Evolutionary conservation across 352 stramenopile species (phyloP), one percentile per base, ranked within the genome.

Genomic region (Phytopythium montanum): DNA sequence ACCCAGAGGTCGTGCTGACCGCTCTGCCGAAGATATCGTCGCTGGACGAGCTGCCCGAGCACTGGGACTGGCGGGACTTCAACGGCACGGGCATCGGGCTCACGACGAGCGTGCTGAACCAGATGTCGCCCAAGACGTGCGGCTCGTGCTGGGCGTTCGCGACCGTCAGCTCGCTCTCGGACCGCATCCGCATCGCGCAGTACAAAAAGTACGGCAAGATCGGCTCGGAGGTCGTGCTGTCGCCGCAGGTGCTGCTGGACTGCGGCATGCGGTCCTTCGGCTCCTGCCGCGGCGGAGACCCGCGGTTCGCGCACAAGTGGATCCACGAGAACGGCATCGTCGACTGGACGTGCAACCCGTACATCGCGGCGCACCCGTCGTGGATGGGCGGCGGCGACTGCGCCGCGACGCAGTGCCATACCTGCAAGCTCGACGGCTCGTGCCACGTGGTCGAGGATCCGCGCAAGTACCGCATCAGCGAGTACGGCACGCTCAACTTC

Each of bases 301-400:
- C 82, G 16, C 75, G 82, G n/a, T 86, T 86, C 42, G 82, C 82
- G 21, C 82, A 92, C 69, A 86, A 92, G 62, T 92, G 83, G 83
- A 92, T 92, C 59, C 76, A 88, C 41, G 79, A 90, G 62, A 88
- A 92, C 42, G 83, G 83, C 41, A 90, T 92, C 53, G 83, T 92
- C 10, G 83, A 92, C 64, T 73, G 73, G 69, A 92, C 83, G 5
- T 92, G 83, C 57, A 92, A 86, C 54, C 83, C 83, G 56, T 92
- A 92, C 66, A 90, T 92, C 23, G 83, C 83, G 13, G 79, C 83
- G 18, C 83, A 92, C 44, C 83, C 81, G 62, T 90, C 80, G 34
- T 92, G 79, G 79, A 81, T 89, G 69, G 75, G 74, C 36, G 62
- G 68, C 3, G 69, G 74, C 12, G 70, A 74, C 33, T 92, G 83